Conservation (phyloP, 73 alveolate genomes). For the Symbiodinium natans region DNA sequence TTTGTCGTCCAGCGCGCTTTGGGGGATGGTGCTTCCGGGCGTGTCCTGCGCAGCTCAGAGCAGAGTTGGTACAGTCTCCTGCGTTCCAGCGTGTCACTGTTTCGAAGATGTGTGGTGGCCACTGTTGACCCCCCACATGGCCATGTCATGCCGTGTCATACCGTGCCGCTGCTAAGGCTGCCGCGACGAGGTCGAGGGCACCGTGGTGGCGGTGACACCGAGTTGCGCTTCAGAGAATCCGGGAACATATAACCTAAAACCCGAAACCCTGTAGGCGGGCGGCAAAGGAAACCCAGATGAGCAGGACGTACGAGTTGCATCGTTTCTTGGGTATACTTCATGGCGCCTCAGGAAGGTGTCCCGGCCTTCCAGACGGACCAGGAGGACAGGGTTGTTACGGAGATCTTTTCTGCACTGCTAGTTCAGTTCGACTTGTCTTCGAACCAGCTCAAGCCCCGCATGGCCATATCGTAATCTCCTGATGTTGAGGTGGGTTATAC, state of each 20-base stretch:
- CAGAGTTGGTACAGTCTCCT: neutral
- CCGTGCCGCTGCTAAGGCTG: conserved; percentile 63
- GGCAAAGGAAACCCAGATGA: too few relatives aligned
- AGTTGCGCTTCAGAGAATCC: neutral
- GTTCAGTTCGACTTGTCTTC: too few relatives aligned
- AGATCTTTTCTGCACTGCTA: too few relatives aligned
- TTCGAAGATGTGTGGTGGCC: too few relatives aligned
- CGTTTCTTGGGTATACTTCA: too few relatives aligned
- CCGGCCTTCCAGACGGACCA: conserved; percentile 47
- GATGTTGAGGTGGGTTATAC: too few relatives aligned
- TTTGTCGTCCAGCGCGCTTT: conserved; percentile 41
- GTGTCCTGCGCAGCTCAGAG: conserved; percentile 33
- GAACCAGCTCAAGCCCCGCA: neutral
- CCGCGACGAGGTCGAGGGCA: conserved; percentile 22
- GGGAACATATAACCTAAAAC: too few relatives aligned
- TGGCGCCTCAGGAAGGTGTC: conserved; percentile 38
- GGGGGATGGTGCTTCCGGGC: conserved; percentile 84
- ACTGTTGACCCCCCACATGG: too few relatives aligned
- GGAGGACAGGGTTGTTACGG: conserved; percentile 10
- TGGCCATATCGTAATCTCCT: too few relatives aligned
- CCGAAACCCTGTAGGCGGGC: too few relatives aligned
- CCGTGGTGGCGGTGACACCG: conserved; percentile 31
- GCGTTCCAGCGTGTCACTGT: neutral
- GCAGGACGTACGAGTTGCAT: too few relatives aligned
- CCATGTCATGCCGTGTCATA: too few relatives aligned